Conservation (phyloP, 306 rosid species). For the Cicer yamashitae region DNA sequence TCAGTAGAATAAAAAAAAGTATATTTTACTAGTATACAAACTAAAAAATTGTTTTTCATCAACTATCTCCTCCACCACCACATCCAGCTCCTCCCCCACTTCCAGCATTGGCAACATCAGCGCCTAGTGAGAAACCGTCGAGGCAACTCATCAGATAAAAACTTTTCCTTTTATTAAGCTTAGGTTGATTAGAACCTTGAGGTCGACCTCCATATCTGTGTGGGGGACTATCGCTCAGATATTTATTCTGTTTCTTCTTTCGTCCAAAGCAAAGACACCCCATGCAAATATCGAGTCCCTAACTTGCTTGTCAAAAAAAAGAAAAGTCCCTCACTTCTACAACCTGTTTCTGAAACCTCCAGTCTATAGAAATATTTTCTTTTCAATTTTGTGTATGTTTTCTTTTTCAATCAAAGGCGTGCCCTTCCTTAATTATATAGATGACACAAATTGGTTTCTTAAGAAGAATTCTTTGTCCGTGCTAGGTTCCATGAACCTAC, state of each 20-base stretch:
- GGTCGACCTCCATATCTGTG: neutral
- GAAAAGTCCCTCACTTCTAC: too few relatives aligned
- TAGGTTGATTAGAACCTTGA: neutral
- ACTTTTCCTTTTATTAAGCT: constrained; percentile 1
- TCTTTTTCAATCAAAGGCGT: too few relatives aligned
- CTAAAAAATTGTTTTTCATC: neutral
- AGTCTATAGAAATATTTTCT: too few relatives aligned
- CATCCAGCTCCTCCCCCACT: neutral
- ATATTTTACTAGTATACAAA: neutral
- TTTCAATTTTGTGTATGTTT: too few relatives aligned
- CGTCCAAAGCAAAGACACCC: neutral
- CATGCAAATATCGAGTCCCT: neutral
- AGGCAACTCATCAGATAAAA: neutral
- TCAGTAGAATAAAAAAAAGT: too few relatives aligned
- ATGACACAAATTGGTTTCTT: too few relatives aligned
- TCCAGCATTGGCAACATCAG: neutral
- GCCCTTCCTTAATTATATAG: too few relatives aligned
- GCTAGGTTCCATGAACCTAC: too few relatives aligned
- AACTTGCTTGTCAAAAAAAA: too few relatives aligned
- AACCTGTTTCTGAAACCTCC: too few relatives aligned
- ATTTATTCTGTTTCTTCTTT: neutral
- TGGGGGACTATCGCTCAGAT: neutral
- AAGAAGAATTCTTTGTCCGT: too few relatives aligned
- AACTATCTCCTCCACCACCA: neutral
- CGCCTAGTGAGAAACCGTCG: neutral